Base-by-base conservation (phyloP, 352 stramenopile genomes). In the Peronospora belbahrii region DNA sequence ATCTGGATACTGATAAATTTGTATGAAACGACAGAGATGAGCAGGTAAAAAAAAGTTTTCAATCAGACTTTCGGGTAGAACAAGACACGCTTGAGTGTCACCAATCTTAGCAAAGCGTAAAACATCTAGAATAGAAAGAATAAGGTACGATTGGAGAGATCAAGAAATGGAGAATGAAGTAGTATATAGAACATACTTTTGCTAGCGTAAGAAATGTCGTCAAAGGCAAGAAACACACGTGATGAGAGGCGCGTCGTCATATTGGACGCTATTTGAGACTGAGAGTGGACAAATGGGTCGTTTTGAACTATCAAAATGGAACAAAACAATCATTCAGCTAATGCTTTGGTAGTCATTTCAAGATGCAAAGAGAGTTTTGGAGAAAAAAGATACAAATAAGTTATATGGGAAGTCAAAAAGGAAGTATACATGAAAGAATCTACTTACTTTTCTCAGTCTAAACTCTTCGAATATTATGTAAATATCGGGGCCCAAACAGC, bases 141-240 rank as follows among this genome's bases (percentile, higher is more conserved):
- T 48, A 22, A 1, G 18, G n/a, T 22, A 48, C 32, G 8, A 39
- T 30, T 31, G 25, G 23, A 2, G 40, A 11, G 18, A 40, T 13
- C 27, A 47, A 22, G 0, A 27, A 8, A 33, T 0, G 37, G 19
- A 27, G n/a, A 10, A 2, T 9, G 10, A 41, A 3, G 10, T 11
- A 18, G 17, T 25, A 3, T 4, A 19, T 11, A 27, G 2, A 43
- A 52, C 70, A 56, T 63, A 87, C 75, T 61, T 36, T 68, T 64
- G n/a, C 70, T 73, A 6, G 75, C 72, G 25, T 56, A 57, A 23
- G 75, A 82, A 41, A 85, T 81, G 62, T 87, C 75, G 46, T 87
- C 69, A 44, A 87, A 85, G 24, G 75, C 68, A 28, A 87, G 62
- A 48, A 79, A 64, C 36, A 82, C 70, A 34, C 60, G 49, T 9